Percentiles rank a stretch among this genome's conserved stretches.
Conservation (phyloP, 2,329 filamentous ascomycete genomes). For the Colletotrichum sansevieriae region DNA sequence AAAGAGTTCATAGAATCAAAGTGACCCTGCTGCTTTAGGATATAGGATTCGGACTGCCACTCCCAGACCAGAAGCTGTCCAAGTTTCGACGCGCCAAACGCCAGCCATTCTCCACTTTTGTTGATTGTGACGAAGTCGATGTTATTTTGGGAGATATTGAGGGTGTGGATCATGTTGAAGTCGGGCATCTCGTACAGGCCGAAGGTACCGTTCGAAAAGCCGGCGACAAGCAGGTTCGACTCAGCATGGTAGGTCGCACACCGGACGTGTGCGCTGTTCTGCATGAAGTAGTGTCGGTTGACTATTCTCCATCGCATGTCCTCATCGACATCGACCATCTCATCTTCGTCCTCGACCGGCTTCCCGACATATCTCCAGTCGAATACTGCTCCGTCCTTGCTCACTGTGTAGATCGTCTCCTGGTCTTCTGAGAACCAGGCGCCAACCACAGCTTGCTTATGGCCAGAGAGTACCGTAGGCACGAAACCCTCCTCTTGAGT, state of each 20-base stretch:
- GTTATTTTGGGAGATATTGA: slow-evolving; percentile 94
- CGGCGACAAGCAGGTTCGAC: slow-evolving; percentile 93
- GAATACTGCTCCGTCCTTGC: slow-evolving; percentile 97
- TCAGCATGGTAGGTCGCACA: slow-evolving; percentile 91
- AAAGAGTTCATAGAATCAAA: slow-evolving; percentile 96
- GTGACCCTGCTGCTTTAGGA: slow-evolving; percentile 97
- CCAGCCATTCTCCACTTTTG: slow-evolving; percentile 94
- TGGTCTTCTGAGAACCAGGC: slow-evolving; percentile 98
- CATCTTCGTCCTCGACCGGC: slow-evolving; percentile 68
- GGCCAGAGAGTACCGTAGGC: slow-evolving; percentile 90
- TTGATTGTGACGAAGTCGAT: slow-evolving; percentile 97
- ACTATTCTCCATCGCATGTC: slow-evolving; percentile 91
- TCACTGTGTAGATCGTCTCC: slow-evolving; percentile 95
- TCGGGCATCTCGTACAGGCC: slow-evolving; percentile 95
- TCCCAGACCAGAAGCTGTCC: slow-evolving; percentile 99
- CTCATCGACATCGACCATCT: slow-evolving; percentile 71
- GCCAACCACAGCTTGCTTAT: slow-evolving; percentile 89
- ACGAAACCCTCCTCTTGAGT: slow-evolving; percentile 88
- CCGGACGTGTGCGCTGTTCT: slow-evolving; percentile 86
- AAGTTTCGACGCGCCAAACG: slow-evolving; percentile 94
- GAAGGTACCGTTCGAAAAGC: slow-evolving; percentile 95
- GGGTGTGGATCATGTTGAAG: slow-evolving; percentile 93
- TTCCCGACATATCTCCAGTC: slow-evolving; percentile 86
- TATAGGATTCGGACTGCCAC: slow-evolving; percentile 99
- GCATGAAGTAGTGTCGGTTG: slow-evolving; percentile 94